Base-by-base conservation (phyloP, 306 rosid species). In the Psophocarpus tetragonolobus region DNA sequence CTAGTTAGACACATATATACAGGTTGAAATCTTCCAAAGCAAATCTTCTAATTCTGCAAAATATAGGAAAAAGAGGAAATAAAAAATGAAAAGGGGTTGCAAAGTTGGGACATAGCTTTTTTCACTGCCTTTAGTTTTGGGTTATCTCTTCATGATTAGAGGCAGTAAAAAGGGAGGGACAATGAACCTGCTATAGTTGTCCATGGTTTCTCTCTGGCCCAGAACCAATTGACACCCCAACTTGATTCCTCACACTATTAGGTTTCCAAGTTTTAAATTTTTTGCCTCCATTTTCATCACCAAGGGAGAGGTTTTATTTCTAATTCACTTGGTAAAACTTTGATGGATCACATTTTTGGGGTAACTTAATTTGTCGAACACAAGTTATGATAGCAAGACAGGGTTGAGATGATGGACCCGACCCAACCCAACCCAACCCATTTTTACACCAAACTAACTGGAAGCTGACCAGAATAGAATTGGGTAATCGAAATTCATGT, bases 161-260 rank as follows among this genome's bases (percentile, higher is more conserved):
- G 47, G 54, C 15, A 51, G 41, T 64, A 76, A 58, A 53, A 66
- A 38, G 9, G 44, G 5, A 24, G 44, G 29, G 81, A 67, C 68
- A 67, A 8, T 42, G 70, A 64, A 60, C 23, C 70, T 8, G 33
- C 53, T 62, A 12, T 48, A 32, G 39, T 48, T 61, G 72, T 11
- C 80, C 73, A 63, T 48, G 47, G 71, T 61, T 74, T 75, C 45
- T 23, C 42, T 23, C 3, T 73, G 64, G 65, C 29, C 72, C 63
- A 20, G 20, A 18, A 8, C 48, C n/a, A 3, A 8, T 58, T 54
- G 17, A 38, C 26, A 7, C 77, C 21, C 20, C 24, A 26, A 50
- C 13, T 60, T 58, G 44, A 39, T 58, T 58, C 11, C 50, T 38
- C 57, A 10, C 24, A 36, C 38, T n/a, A 1, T 48, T 71, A 27